Conservation (phyloP, 1,284 basidiomycete genomes). For the Chalciporus sp. region DNA sequence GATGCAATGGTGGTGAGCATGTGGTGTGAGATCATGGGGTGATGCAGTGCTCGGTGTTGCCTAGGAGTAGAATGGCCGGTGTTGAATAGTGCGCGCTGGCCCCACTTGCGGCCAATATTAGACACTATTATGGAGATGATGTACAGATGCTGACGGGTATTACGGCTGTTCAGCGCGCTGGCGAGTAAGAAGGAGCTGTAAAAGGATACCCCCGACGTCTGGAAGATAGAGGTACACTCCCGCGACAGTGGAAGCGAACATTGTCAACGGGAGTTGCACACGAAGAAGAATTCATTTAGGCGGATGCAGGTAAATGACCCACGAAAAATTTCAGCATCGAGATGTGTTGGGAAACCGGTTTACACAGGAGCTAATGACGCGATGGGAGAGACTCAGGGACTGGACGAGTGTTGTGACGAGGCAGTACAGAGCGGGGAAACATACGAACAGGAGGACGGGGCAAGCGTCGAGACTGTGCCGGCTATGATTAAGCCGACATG, state of each 20-base stretch:
- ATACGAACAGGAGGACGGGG: not conserved
- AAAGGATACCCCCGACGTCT: not conserved
- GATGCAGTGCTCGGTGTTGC: slow-evolving; percentile 3
- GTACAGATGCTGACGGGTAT: not conserved
- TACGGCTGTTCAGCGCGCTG: not conserved
- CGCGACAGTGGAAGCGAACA: not conserved
- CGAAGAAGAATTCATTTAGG: not conserved
- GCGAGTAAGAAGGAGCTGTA: not conserved
- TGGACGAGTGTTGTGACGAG: not conserved
- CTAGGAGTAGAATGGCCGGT: not conserved
- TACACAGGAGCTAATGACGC: not conserved
- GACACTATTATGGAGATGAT: not conserved
- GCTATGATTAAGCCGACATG: not conserved
- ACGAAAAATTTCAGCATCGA: not conserved
- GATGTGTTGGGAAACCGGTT: not conserved
- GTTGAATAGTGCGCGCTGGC: not conserved
- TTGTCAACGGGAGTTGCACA: not conserved
- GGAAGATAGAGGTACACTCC: not conserved
- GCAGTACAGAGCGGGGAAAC: not conserved
- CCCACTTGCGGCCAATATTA: too few relatives aligned
- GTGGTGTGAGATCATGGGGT: not conserved
- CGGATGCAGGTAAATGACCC: not conserved
- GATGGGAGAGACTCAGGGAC: not conserved
- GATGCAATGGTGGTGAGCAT: not conserved
- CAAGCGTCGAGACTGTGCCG: not conserved